A percentile compares a stretch with the other conserved stretches of the same genome.
Conservation (phyloP, 1,284 basidiomycete genomes). For the Kalmanozyma brasiliensis region DNA sequence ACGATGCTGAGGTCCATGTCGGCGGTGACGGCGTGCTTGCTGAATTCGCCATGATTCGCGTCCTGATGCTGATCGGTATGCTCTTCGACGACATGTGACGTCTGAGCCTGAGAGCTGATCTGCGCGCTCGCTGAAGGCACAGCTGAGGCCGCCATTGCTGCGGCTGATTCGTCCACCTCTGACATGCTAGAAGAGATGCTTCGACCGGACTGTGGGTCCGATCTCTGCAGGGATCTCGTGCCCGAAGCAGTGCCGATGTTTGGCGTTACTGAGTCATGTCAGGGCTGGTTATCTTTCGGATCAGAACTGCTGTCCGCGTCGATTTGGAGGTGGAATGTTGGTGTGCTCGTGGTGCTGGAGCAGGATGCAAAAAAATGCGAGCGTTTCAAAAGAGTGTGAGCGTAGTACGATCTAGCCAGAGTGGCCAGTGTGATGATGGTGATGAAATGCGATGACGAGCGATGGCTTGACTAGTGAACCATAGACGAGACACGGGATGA, state of each 20-base stretch:
- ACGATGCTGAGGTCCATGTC: conserved; percentile 41
- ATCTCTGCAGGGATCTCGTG: too few relatives aligned
- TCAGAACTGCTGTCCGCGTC: too few relatives aligned
- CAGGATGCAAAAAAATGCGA: neutral
- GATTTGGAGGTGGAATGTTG: neutral
- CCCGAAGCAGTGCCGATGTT: too few relatives aligned
- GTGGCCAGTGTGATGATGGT: neutral
- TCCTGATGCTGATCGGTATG: conserved; percentile 1
- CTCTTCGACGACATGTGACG: too few relatives aligned
- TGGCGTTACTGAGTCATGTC: too few relatives aligned
- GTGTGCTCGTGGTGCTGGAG: too few relatives aligned
- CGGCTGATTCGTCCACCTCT: neutral
- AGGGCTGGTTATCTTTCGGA: too few relatives aligned
- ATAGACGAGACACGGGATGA: too few relatives aligned
- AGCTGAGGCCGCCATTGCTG: neutral
- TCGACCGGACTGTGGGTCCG: too few relatives aligned
- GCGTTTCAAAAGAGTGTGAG: too few relatives aligned
- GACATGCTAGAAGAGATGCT: neutral
- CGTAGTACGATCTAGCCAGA: neutral
- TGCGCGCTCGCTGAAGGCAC: too few relatives aligned
- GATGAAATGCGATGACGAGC: neutral
- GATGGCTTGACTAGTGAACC: neutral
- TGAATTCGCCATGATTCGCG: neutral
- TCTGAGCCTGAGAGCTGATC: too few relatives aligned
- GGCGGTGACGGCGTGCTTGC: neutral